A percentile compares a stretch with the other conserved stretches of the same genome.
Conservation (phyloP, 2,329 filamentous ascomycete species). For the Diaporthe caulivora region DNA sequence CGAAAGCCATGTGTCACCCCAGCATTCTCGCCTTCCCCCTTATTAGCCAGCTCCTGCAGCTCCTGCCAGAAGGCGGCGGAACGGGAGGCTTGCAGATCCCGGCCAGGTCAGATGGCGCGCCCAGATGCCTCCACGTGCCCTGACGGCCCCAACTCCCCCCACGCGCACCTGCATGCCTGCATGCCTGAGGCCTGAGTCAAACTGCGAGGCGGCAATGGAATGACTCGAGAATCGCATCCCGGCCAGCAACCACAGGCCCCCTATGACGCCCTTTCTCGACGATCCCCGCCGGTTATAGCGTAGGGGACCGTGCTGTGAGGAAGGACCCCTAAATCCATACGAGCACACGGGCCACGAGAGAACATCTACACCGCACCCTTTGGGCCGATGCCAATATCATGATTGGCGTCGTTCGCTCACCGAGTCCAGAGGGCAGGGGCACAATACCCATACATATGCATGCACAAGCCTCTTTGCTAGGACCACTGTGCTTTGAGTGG, state of each 20-base stretch:
- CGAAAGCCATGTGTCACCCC: neutral
- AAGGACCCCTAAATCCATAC: conserved; percentile 15
- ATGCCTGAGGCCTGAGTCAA: neutral
- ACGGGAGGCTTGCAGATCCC: conserved; percentile 29
- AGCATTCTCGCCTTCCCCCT: neutral
- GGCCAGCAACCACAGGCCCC: conserved; percentile 3
- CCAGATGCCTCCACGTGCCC: neutral
- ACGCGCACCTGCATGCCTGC: neutral
- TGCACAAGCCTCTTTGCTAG: neutral
- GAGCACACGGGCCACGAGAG: conserved; percentile 18
- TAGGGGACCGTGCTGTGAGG: conserved; percentile 1
- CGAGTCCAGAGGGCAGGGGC: neutral
- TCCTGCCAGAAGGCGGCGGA: conserved; percentile 9
- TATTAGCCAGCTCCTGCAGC: conserved; percentile 1
- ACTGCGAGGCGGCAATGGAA: neutral
- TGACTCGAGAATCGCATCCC: conserved; percentile 19
- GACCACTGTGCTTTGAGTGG: neutral
- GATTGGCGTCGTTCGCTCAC: neutral
- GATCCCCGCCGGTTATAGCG: neutral
- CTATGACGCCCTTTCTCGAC: conserved; percentile 20
- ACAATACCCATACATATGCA: neutral
- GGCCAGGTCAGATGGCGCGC: conserved; percentile 20
- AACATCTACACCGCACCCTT: conserved; percentile 11
- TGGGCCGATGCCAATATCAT: neutral
- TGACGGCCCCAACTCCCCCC: neutral